Evolutionary conservation across 1,284 basidiomycete species (phyloP).

Genomic region (Moesziomyces antarcticus): DNA sequence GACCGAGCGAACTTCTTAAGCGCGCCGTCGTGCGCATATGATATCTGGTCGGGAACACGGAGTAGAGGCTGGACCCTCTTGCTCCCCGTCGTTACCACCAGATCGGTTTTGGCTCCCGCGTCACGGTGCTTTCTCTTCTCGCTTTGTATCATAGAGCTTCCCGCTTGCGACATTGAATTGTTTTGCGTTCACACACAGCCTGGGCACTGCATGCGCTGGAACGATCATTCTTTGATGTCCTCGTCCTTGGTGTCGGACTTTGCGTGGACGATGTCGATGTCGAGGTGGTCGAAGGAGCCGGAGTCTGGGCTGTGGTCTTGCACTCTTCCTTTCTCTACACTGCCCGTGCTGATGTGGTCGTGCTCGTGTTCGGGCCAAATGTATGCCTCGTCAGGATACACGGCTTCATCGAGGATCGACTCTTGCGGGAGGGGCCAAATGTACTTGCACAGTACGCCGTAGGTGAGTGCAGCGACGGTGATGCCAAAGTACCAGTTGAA

Average conservation of each 20-base stretch:
- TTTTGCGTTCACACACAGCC: neutral
- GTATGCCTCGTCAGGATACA: constrained; percentile 29
- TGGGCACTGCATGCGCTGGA: no score
- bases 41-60: constrained; percentile 19
- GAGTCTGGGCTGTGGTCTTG: neutral
- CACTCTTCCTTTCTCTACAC: constrained; percentile 1
- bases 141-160: constrained; percentile 8
- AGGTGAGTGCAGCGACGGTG: constrained; percentile 10
- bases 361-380: constrained; percentile 14
- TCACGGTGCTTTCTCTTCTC: neutral
- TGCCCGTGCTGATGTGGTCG: neutral
- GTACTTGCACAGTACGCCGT: constrained; percentile 20
- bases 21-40: neutral
- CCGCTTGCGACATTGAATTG: neutral
- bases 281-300: constrained; percentile 18
- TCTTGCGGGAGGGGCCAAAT: constrained; percentile 23
- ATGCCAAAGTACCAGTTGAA: constrained; percentile 42
- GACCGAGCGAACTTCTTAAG: constrained; percentile 25
- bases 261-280: constrained; percentile 10
- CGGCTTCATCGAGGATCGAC: constrained; percentile 19
- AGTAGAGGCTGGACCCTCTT: constrained; percentile 2
- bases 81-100: constrained; percentile 15
- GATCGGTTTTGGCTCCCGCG: constrained; percentile 3
- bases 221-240: neutral
- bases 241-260: constrained; percentile 6